Conservation (phyloP, 2,329 filamentous ascomycete species). For the Zymoseptoria crescenta region DNA sequence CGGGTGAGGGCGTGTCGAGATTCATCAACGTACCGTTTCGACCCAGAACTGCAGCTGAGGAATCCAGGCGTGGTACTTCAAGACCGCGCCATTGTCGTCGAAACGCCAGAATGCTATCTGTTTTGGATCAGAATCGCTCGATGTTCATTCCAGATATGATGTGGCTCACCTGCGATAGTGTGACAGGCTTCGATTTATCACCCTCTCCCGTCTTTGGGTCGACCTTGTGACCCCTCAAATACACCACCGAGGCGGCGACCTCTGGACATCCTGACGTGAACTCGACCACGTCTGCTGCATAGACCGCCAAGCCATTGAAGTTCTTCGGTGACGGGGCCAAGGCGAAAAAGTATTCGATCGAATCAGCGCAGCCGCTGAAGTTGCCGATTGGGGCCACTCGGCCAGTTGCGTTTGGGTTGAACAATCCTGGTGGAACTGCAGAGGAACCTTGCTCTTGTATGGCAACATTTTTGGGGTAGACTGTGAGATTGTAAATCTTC, state of each 20-base stretch:
- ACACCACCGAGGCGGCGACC: conserved; percentile 16
- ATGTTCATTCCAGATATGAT: neutral
- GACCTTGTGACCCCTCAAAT: conserved; percentile 11
- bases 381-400: conserved; percentile 37
- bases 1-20: neutral
- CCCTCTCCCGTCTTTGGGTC: conserved; percentile 7
- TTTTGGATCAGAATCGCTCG: neutral
- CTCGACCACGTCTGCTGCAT: conserved; percentile 19
- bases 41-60: conserved; percentile 36
- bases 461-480: conserved; percentile 34
- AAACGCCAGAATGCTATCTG: conserved; percentile 42
- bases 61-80: conserved; percentile 40
- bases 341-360: conserved; percentile 38
- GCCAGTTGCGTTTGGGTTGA: conserved; percentile 33
- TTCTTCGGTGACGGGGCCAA: conserved; percentile 30
- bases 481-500: conserved; percentile 35
- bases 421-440: conserved; percentile 34
- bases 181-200: conserved; percentile 6
- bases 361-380: conserved; percentile 36
- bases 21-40: conserved; percentile 3
- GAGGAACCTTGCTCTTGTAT: conserved; percentile 30
- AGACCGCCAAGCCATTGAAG: conserved; percentile 17
- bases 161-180: conserved; percentile 12
- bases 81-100: conserved; percentile 36
- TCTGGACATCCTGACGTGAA: conserved; percentile 16